Conservation (phyloP, 2,329 filamentous ascomycete genomes). For the Cladobotryum protrusum region DNA sequence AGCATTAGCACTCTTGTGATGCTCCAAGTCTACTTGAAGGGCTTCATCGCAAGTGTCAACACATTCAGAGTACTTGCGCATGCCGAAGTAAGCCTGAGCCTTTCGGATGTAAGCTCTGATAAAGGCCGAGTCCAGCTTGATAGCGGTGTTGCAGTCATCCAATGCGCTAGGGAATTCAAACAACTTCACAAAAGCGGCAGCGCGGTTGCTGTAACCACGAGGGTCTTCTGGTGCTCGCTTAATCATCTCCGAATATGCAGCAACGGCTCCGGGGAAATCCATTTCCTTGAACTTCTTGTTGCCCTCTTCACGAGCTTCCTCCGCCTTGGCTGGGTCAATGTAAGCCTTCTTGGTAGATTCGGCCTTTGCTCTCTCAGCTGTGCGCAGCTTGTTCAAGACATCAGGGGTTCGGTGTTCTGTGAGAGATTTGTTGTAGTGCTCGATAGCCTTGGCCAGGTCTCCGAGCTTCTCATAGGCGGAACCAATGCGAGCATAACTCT, state of each 20-base stretch:
- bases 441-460: slow-evolving; percentile 71
- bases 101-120: slow-evolving; percentile 96
- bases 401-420: slow-evolving; percentile 97
- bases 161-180: slow-evolving; percentile 92
- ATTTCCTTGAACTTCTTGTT: slow-evolving; percentile 96
- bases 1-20: slow-evolving; percentile 66
- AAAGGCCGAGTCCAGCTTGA: slow-evolving; percentile 85
- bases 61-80: slow-evolving; percentile 97
- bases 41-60: slow-evolving; percentile 85
- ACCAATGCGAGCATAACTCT: slow-evolving; percentile 95
- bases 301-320: slow-evolving; percentile 89
- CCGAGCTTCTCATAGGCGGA: slow-evolving; percentile 87
- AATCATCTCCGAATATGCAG: slow-evolving; percentile 92
- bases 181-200: slow-evolving; percentile 93
- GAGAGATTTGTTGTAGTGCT: slow-evolving; percentile 87
- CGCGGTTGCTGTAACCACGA: slow-evolving; percentile 93
- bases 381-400: slow-evolving; percentile 83
- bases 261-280: slow-evolving; percentile 92
- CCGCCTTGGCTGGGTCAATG: slow-evolving; percentile 83
- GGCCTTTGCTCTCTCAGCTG: slow-evolving; percentile 79
- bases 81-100: slow-evolving; percentile 89
- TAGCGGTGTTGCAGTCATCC: slow-evolving; percentile 84
- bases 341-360: slow-evolving; percentile 73
- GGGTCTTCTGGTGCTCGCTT: slow-evolving; percentile 91
- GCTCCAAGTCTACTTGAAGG: slow-evolving; percentile 63